Evolutionary conservation across 495 filamentous ascomycete species (phyloP), one percentile per base, ranked within the genome.

Genomic region (Penicillium bialowiezense): DNA sequence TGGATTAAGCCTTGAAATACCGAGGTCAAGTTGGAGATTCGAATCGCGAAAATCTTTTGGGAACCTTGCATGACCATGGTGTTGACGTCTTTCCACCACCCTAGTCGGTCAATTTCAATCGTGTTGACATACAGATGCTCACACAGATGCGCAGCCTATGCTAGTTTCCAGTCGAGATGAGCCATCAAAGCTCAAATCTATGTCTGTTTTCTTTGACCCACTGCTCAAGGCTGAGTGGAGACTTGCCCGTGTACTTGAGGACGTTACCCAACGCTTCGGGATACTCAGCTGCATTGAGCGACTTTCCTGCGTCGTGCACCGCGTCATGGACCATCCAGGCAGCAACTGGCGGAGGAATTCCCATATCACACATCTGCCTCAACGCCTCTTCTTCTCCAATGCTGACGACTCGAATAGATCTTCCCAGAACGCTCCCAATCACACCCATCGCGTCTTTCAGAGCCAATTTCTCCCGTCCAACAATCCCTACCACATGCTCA

Each of bases 171-270:
- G n/a, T n/a, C n/a, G n/a, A n/a, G n/a, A n/a, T n/a, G n/a, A n/a
- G n/a, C n/a, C n/a, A n/a, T n/a, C n/a, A 32, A 32, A 13, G 7
- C 12, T 32, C 12, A 26, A 56, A 56, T 20, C 33, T 43, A 5
- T 36, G 21, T 21, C 50, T 50, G 15, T 58, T 55, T 19, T 66
- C 57, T 45, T 70, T 64, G 35, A 82, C 44, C 80, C 80, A 83
- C 21, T 70, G 53, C 50, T 64, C 57, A 50, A 82, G 74, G 15
- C 40, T 55, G 37, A 67, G 51, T 8, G 80, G 74, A 36, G 72
- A 63, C 17, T 51, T 44, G 1, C 36, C 12, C 2, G 45, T 56
- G 39, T 52, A 60, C 44, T 53, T 60, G 15, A 41, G 46, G 6
- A 54, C 14, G 37, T 47, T 56, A 3, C 12, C 41, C 8, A 26